These are phyloP conservation scores for Chaetomium sp. DNA, from an alignment of 2,329 filamentous ascomycete species.

Conservation along the genomic window DNA sequence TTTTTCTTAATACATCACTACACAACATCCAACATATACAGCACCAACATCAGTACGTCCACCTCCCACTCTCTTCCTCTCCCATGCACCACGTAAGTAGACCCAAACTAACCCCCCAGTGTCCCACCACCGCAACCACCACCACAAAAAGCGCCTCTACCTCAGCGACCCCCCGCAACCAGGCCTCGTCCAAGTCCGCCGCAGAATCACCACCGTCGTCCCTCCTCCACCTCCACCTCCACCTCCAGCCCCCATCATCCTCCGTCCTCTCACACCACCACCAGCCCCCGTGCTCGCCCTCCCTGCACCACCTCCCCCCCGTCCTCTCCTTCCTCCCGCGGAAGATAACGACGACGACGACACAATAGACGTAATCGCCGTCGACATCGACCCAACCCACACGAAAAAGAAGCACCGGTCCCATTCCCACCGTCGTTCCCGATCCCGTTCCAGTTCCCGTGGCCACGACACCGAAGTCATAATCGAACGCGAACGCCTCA, in stretches of 20 bases:
- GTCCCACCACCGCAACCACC: conserved; percentile 11
- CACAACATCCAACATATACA: no score
- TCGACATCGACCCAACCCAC: conserved; percentile 34
- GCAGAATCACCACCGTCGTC: conserved; percentile 34
- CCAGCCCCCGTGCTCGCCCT: conserved; percentile 13
- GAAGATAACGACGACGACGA: conserved; percentile 16
- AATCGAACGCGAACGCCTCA: conserved; percentile 45
- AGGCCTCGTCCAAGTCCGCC: conserved; percentile 32
- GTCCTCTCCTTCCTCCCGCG: conserved; percentile 5
- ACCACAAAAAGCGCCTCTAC: conserved; percentile 36
- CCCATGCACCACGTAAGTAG: no score
- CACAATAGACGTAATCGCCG: conserved; percentile 38
- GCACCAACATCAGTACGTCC: no score
- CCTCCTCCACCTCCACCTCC: conserved; percentile 24
- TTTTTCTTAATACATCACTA: no score
- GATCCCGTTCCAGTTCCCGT: background rate
- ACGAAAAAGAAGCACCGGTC: conserved; percentile 21
- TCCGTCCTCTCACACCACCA: conserved; percentile 19
- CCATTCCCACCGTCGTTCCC: conserved; percentile 2
- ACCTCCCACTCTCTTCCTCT: background rate
- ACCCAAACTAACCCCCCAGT: conserved; percentile 2
- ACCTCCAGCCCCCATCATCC: conserved; percentile 10
- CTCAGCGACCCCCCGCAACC: conserved; percentile 33
- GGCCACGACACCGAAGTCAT: conserved; percentile 38
- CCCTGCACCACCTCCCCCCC: background rate